Evolutionary conservation across 257 asterid species (phyloP), one percentile per base, ranked within the genome.

Genomic region (Leonotis leonurus): DNA sequence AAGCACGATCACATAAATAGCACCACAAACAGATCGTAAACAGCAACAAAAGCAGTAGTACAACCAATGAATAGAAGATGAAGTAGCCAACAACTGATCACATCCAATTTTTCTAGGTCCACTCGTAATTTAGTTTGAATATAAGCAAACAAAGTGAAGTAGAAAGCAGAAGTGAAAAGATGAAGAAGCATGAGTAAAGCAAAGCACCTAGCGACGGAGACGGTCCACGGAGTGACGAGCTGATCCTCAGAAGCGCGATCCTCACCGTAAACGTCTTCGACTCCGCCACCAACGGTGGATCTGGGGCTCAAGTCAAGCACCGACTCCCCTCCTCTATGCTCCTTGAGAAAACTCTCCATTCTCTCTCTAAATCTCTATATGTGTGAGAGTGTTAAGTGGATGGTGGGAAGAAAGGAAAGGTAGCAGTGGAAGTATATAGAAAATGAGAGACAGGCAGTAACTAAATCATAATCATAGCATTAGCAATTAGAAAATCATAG

Each of bases 211-310:
- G 97, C 84, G 49, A 90, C 82, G 27, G 90, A 84, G 61, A 63
- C 26, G 54, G 81, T 72, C 97, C 97, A 90, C 6, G 96, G 96
- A 20, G 96, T 90, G 52, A 83, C 77, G 20, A 88, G 88, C 37
- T 85, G 91, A 57, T 88, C 95, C 68, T 90, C 94, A 1, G 82
- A 80, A 64, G 98, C 96, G 40, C 84, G 81, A 77, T 90, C 98
- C 64, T 90, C 95, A 24, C 95, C 89, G 81, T 90, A 90, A 41
- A 82, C 85, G 40, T 90, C 96, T 45, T 81, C 93, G 1, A 90
- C 97, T 51, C 97, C 97, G 12, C 96, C 96, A 1, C 78, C 93
- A 0, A 84, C 89, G 27, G 92, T 81, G 40, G 81, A 71, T 71
- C 89, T 75, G 1, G 94, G 95, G 65, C 89, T 81, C 83, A 87